Percentiles rank a stretch among this genome's conserved stretches.
Evolutionary conservation across 1,284 basidiomycete genomes (phyloP).

Genomic region (Apiotrichum sp.): DNA sequence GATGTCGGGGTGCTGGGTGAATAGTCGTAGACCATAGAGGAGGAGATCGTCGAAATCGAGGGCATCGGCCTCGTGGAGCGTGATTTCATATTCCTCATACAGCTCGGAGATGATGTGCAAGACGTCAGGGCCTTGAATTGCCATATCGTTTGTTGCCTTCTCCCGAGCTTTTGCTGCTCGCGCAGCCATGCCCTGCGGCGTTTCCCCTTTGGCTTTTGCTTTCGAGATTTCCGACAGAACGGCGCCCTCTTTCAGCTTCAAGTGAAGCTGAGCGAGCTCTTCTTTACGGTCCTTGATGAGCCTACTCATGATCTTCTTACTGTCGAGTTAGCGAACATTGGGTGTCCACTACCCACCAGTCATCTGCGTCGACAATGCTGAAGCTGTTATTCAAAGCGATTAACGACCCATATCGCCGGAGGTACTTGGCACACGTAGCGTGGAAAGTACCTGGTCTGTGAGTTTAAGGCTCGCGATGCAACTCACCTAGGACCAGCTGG

Average conservation of each 20-base stretch:
- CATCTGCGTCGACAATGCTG: slow-evolving; percentile 73
- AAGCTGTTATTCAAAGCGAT: slow-evolving; percentile 69
- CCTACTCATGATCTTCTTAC: slow-evolving; percentile 65
- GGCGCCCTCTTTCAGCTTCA: slow-evolving; percentile 58
- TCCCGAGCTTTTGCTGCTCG: slow-evolving; percentile 28
- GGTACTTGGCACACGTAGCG: slow-evolving; percentile 63
- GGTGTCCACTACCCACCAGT: slow-evolving; percentile 55
- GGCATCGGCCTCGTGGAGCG: slow-evolving; percentile 60
- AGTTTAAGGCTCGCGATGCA: not conserved
- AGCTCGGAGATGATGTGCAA: slow-evolving; percentile 47
- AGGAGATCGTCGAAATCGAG: slow-evolving; percentile 89
- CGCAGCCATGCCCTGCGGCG: slow-evolving; percentile 52
- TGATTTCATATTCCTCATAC: slow-evolving; percentile 64
- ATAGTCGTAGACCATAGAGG: slow-evolving; percentile 68
- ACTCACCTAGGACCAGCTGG: slow-evolving; percentile 55
- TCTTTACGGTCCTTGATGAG: slow-evolving; percentile 58
- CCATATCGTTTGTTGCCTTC: slow-evolving; percentile 7
- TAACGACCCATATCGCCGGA: slow-evolving; percentile 60
- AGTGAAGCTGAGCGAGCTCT: slow-evolving; percentile 50
- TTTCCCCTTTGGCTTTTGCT: slow-evolving; percentile 67
- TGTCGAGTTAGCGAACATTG: slow-evolving; percentile 29
- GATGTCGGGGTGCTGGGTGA: slow-evolving; percentile 55
- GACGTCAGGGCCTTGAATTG: not conserved
- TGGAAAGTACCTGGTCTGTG: slow-evolving; percentile 70
- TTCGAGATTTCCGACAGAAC: slow-evolving; percentile 66